Evolutionary conservation across 306 rosid species (phyloP).

Genomic region (Trifolium subterraneum): DNA sequence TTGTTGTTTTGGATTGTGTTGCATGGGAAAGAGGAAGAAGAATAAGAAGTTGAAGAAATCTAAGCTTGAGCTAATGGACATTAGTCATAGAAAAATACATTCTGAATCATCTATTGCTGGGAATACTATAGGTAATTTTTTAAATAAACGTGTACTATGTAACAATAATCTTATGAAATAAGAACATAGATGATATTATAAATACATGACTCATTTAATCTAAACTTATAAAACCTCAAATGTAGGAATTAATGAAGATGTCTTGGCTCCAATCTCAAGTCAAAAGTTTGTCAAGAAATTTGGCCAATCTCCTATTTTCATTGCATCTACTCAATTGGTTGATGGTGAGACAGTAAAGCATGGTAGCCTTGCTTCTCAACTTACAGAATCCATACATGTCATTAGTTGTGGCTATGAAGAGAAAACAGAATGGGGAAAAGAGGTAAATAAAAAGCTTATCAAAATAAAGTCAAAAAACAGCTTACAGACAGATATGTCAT

Average conservation of each 20-base stretch:
- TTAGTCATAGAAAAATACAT: conserved; percentile 36
- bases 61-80: conserved; percentile 47
- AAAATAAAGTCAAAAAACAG: background rate
- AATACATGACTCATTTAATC: conserved; percentile 1
- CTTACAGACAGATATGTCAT: background rate
- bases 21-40: conserved; percentile 45
- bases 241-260: conserved; percentile 50
- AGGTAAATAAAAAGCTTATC: conserved; percentile 44
- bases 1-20: conserved; percentile 54
- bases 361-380: conserved; percentile 55
- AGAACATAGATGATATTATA: background rate
- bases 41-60: conserved; percentile 50
- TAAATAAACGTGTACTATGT: background rate
- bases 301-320: conserved; percentile 73
- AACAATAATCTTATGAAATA: background rate
- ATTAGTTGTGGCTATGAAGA: conserved; percentile 78
- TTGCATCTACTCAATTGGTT: conserved; percentile 58
- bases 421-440: conserved; percentile 90
- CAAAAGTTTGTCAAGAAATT: conserved; percentile 60
- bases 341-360: conserved; percentile 56
- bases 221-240: conserved; percentile 27
- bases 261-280: conserved; percentile 32
- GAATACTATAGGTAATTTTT: conserved; percentile 43
- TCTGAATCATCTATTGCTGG: conserved; percentile 42
- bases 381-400: conserved; percentile 80